Evolutionary conservation across 202 grass and related monocot genomes (phyloP).

Genomic region (Elaeis oleifera): DNA sequence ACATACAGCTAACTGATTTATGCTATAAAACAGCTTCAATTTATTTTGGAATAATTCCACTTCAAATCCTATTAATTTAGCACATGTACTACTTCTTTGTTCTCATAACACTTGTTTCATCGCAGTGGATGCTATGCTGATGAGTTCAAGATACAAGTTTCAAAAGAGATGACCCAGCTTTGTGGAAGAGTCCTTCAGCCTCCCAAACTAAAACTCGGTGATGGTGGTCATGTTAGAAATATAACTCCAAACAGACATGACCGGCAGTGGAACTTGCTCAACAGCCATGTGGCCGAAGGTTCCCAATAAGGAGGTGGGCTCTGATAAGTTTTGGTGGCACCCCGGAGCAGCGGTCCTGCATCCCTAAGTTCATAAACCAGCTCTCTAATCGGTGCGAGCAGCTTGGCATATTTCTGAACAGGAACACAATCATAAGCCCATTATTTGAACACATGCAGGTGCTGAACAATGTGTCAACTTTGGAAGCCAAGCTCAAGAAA

Average conservation of each 20-base stretch:
- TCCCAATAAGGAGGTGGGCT: constrained; percentile 75
- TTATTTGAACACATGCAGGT: constrained; percentile 76
- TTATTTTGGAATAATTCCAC: too few species aligned
- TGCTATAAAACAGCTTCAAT: too few species aligned
- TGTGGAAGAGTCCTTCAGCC: constrained; percentile 86
- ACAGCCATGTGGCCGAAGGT: constrained; percentile 86
- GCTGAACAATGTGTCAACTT: constrained; percentile 56
- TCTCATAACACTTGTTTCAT: constrained; percentile 8
- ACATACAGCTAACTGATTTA: too few species aligned
- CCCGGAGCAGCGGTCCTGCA: constrained; percentile 51
- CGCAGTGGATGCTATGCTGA: constrained; percentile 59
- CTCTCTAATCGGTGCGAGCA: constrained; percentile 70
- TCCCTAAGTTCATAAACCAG: constrained; percentile 80
- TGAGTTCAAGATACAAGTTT: constrained; percentile 77
- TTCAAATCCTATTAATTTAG: constrained; percentile 1
- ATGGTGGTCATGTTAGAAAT: constrained; percentile 62
- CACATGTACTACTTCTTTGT: too few species aligned
- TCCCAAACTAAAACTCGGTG: constrained; percentile 79
- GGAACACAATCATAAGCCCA: constrained; percentile 57
- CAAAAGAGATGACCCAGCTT: constrained; percentile 88
- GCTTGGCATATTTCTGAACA: constrained; percentile 75
- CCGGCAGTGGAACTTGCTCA: constrained; percentile 81
- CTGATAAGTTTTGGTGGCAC: constrained; percentile 95
- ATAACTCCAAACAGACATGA: constrained; percentile 79
- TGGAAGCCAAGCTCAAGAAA: constrained; percentile 74